phyloP scores from a whole-genome alignment of 2,329 filamentous ascomycete genomes.

The Aspergillus intermedius region DNA sequence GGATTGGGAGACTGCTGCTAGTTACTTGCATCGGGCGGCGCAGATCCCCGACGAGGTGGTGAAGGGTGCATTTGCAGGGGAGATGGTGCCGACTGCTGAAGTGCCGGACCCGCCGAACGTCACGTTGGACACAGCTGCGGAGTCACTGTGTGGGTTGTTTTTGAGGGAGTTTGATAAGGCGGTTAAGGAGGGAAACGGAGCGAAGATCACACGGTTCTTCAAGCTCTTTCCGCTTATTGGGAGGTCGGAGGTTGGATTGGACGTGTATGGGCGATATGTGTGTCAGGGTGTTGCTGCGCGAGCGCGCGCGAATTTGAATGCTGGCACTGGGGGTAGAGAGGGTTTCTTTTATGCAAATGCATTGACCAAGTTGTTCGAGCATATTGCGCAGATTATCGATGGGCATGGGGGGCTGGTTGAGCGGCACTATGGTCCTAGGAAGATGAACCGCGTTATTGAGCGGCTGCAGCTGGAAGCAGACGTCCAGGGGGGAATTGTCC shows the following conservation, averaged over 20 bases:
- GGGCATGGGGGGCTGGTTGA: conserved; percentile 86
- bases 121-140: conserved; percentile 78
- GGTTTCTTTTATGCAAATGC: conserved; percentile 88
- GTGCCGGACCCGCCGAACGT: conserved; percentile 85
- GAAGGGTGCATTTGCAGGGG: conserved; percentile 76
- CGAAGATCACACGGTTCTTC: conserved; percentile 91
- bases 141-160: conserved; percentile 85
- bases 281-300: conserved; percentile 86
- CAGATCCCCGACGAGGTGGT: conserved; percentile 75
- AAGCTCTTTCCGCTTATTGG: conserved; percentile 95
- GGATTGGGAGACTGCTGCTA: conserved; percentile 95
- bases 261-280: conserved; percentile 93
- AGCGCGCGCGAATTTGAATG: conserved; percentile 73
- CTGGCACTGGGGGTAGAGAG: conserved; percentile 60
- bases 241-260: conserved; percentile 77
- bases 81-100: conserved; percentile 91
- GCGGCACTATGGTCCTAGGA: conserved; percentile 83
- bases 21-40: conserved; percentile 75
- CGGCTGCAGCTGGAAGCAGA: conserved; percentile 90
- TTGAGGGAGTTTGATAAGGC: conserved; percentile 92
- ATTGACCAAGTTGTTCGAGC: conserved; percentile 87
- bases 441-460: conserved; percentile 93
- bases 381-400: conserved; percentile 94
- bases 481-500: conserved; percentile 87
- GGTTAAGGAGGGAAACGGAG: conserved; percentile 75